Percentiles rank a stretch among this genome's conserved stretches.
phyloP scores from a whole-genome alignment of 306 rosid genomes.

The Prunus kanzakura region DNA sequence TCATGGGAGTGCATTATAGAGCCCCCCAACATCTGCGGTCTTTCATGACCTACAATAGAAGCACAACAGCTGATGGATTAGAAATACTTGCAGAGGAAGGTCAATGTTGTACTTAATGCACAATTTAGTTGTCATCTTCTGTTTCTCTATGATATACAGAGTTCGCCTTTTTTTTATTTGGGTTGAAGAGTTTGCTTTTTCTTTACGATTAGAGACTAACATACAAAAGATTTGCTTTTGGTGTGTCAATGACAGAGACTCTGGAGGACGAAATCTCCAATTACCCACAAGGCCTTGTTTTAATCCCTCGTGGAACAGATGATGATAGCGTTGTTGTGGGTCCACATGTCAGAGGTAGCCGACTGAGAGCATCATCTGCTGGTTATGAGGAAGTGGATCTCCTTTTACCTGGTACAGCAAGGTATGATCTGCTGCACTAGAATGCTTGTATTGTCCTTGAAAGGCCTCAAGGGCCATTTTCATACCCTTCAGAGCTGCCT shows the following conservation, averaged over 20 bases:
- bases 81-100: conserved; percentile 94
- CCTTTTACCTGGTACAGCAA: conserved; percentile 95
- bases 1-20: conserved; percentile 94
- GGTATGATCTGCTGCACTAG: conserved; percentile 44
- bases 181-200: background rate
- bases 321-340: conserved; percentile 79
- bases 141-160: background rate
- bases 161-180: no score
- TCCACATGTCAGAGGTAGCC: conserved; percentile 88
- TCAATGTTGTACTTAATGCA: conserved; percentile 3
- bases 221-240: conserved; percentile 5
- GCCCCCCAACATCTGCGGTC: conserved; percentile 85
- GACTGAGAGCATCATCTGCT: conserved; percentile 95
- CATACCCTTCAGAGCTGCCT: background rate
- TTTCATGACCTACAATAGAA: conserved; percentile 35
- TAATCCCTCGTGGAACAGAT: conserved; percentile 79
- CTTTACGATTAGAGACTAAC: conserved; percentile 6
- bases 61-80: conserved; percentile 61
- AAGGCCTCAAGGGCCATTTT: background rate
- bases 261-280: conserved; percentile 70
- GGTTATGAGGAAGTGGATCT: conserved; percentile 97
- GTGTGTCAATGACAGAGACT: conserved; percentile 61
- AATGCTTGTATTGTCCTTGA: background rate
- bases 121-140: background rate
- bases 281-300: conserved; percentile 93